Evolutionary conservation across 2,329 filamentous ascomycete species (phyloP), one percentile per base, ranked within the genome.

Genomic region (Colletotrichum sp.): DNA sequence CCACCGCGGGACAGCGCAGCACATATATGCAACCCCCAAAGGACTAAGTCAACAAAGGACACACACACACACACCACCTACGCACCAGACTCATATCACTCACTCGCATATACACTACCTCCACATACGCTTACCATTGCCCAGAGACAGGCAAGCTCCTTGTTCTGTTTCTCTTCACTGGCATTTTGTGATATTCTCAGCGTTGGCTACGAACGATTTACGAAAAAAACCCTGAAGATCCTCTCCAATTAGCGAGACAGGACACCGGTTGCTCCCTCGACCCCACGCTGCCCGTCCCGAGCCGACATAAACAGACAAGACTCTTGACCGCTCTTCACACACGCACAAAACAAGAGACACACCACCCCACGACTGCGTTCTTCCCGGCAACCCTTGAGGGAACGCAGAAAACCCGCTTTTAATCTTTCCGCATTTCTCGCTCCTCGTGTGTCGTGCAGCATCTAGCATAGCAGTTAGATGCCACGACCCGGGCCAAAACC

Each of bases 1-100:
- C 76, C 76, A 77, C 76, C 68, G 49, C 34, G 64, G 67, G 76
- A 77, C 73, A 77, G 32, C 76, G 65, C 75, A 77, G 39, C 76
- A 68, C 59, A 73, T 74, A 70, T 69, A 70, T 63, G 68, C 68
- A 70, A 70, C 57, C 67, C 55, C 24, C 24, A 10, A 70, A 44
- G 55, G 28, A 62, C 28, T 63, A 64, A 73, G 71, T 69, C 71
- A 62, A 73, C 68, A 71, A 60, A 36, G n/a, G 18, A 64, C 30
- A 16, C 8, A 64, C 34, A n/a, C 12, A 26, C 26, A 28, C 55
- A 26, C 8, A 4, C 52, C 52, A 13, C n/a, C 24, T 28, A 49
- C 44, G 10, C 44, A 21, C n/a, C 44, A 52, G 44, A 21, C n/a
- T 52, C 44, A 52, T 52, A 52, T 52, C 44, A 52, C 44, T 52